A percentile compares a stretch with the other conserved stretches of the same genome.
These are phyloP conservation scores for Lantana camara DNA, from an alignment of 257 asterid genomes.

Conservation along the genomic window DNA sequence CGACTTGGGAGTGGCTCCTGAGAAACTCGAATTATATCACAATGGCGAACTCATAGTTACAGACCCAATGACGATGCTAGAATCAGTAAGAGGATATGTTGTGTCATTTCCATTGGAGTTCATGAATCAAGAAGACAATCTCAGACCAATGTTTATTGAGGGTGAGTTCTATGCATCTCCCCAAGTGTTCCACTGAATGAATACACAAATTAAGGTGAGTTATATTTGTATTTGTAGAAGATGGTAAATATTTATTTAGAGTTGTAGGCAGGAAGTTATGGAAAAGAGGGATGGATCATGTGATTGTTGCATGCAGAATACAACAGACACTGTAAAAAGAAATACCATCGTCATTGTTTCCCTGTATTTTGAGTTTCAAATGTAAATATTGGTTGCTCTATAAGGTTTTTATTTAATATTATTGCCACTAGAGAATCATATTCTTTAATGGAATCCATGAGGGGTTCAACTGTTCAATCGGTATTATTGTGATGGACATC, in stretches of 20 bases:
- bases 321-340: conserved; percentile 8
- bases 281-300: neutral
- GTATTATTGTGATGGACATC: too few relatives aligned
- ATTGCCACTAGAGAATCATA: too few relatives aligned
- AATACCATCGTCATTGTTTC: neutral
- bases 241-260: neutral
- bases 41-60: conserved; percentile 39
- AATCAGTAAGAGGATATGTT: conserved; percentile 67
- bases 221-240: conserved; percentile 9
- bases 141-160: conserved; percentile 85
- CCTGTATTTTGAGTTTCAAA: neutral
- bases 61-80: conserved; percentile 51
- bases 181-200: conserved; percentile 75
- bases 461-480: too few relatives aligned
- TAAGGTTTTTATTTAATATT: too few relatives aligned
- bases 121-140: conserved; percentile 77
- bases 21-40: conserved; percentile 44
- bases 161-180: conserved; percentile 90
- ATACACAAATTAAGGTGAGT: neutral
- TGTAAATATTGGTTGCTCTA: neutral
- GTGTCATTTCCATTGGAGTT: conserved; percentile 92
- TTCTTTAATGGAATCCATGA: too few relatives aligned
- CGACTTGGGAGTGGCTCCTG: conserved; percentile 90
- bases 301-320: conserved; percentile 9
- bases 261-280: neutral